Base-by-base conservation (phyloP, 225 moss, liverwort and hornwort species). In the Pseudisothecium myosuroides region DNA sequence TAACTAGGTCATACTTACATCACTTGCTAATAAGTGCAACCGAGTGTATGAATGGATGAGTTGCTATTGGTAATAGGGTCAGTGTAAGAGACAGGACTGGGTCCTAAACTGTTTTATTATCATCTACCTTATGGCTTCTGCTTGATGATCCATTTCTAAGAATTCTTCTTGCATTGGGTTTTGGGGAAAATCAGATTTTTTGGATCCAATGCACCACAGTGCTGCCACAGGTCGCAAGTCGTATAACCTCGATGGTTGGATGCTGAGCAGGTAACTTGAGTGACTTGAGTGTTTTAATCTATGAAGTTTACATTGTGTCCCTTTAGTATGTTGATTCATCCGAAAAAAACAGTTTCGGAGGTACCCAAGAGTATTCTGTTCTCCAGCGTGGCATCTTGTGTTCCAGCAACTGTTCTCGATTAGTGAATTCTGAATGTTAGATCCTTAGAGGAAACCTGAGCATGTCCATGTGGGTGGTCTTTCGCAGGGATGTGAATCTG, bases 191-290 rank as follows among this genome's bases (percentile, higher is more conserved):
- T 76, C 92, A 96, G 95, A 94, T 92, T 96, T 96, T 92, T 82
- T 96, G 91, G 95, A 96, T 93, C 95, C 95, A 88, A 94, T 96
- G 90, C 92, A 93, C 86, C 95, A 96, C 88, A 96, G 83, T 90
- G 94, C 95, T 91, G 95, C 95, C 49, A 96, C 95, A 77, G 95
- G 95, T 75, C 95, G 92, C 72, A 90, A 75, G 61, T 95, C 95
- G 56, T 96, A 93, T 85, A 96, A 96, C 86, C 91, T 96, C 45
- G 95, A 96, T 89, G 93, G 92, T 54, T 96, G 95, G 95, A 96
- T 96, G 95, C 89, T 96, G 69, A 93, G 84, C 93, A 95, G 95
- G 95, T 96, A 89, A 55, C 37, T 63, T 20, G 47, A 76, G 45
- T 82, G 74, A 72, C 56, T 73, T 63, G 64, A 84, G 45, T 88